Evolutionary conservation across 2,329 filamentous ascomycete species (phyloP).

Genomic region (Fusarium papillatum): DNA sequence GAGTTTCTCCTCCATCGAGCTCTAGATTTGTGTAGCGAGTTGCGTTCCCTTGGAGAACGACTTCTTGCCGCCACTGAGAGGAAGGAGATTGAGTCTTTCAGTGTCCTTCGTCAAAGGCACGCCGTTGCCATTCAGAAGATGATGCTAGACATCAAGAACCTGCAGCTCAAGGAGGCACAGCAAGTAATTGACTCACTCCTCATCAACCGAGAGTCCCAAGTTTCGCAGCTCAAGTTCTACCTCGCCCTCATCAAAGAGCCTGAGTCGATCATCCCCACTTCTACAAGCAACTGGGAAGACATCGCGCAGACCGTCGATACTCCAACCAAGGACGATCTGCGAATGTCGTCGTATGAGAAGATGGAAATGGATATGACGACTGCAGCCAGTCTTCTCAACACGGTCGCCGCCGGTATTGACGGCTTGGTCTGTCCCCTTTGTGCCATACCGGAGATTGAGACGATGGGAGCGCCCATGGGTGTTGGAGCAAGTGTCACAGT

Average conservation of each 20-base stretch:
- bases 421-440: neutral
- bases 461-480: neutral
- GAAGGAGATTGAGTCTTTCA: slow-evolving; percentile 13
- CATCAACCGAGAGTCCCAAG: neutral
- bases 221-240: neutral
- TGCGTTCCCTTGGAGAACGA: neutral
- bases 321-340: neutral
- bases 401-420: neutral
- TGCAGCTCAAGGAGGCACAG: neutral
- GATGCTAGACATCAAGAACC: neutral
- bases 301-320: slow-evolving; percentile 1
- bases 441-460: neutral
- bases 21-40: slow-evolving; percentile 8
- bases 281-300: neutral
- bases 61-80: slow-evolving; percentile 12
- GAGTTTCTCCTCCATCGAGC: slow-evolving; percentile 5
- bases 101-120: slow-evolving; percentile 2
- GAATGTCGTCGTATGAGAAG: neutral
- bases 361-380: neutral
- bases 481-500: neutral
- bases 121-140: neutral
- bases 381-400: neutral
- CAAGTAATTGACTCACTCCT: neutral
- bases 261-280: neutral
- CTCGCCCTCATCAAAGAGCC: neutral